A percentile compares a stretch with the other conserved stretches of the same genome.
Conservation (phyloP, 305 asterid genomes). For the Plantago lanceolata region DNA sequence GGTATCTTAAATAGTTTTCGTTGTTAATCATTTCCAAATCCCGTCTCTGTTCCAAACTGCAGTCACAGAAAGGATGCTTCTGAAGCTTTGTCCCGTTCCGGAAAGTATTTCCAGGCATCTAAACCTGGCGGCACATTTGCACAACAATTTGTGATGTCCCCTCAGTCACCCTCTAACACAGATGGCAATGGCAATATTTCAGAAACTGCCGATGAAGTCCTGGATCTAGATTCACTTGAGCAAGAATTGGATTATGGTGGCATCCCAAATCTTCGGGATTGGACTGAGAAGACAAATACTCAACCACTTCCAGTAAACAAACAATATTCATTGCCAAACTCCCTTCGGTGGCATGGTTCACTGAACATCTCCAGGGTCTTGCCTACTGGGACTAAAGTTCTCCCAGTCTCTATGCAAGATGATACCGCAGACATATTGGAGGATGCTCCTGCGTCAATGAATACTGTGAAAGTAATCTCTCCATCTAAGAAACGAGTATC, state of each 20-base stretch:
- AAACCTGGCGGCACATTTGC: constrained; percentile 34
- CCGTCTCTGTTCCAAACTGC: constrained; percentile 16
- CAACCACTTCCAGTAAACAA: constrained; percentile 32
- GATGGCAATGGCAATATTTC: constrained; percentile 31
- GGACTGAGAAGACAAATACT: constrained; percentile 27
- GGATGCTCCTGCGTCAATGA: constrained; percentile 35
- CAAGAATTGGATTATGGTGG: constrained; percentile 33
- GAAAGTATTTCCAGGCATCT: constrained; percentile 41
- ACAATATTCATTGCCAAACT: constrained; percentile 33
- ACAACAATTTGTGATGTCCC: constrained; percentile 31
- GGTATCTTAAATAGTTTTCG: constrained; percentile 5
- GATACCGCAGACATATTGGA: constrained; percentile 61
- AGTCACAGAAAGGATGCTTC: constrained; percentile 52
- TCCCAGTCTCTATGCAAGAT: constrained; percentile 35
- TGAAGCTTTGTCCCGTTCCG: constrained; percentile 42
- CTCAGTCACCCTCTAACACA: constrained; percentile 29
- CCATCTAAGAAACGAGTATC: constrained; percentile 74
- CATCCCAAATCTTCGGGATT: constrained; percentile 32
- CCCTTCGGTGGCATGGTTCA: constrained; percentile 46
- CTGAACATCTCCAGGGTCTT: constrained; percentile 44
- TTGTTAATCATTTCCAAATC: background rate
- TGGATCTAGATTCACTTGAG: constrained; percentile 40
- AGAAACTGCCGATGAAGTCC: constrained; percentile 29
- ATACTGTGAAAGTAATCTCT: constrained; percentile 59
- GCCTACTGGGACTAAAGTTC: constrained; percentile 33